These are phyloP conservation scores for Quercus phellos DNA, from an alignment of 331 rosid species.

Conservation along the genomic window DNA sequence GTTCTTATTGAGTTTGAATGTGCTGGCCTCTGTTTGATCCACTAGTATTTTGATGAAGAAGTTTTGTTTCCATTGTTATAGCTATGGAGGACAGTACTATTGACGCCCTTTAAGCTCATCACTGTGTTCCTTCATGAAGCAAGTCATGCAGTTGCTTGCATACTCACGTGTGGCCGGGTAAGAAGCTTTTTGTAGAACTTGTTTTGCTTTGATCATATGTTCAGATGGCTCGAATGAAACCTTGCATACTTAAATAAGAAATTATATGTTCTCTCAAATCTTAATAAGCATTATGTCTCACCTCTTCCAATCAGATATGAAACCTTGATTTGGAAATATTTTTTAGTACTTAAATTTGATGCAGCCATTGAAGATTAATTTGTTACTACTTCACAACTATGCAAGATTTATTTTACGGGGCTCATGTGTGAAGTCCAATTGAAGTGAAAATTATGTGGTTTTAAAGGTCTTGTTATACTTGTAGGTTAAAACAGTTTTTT, in stretches of 20 bases:
- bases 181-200: slow-evolving; percentile 11
- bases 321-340: background rate
- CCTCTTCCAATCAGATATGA: slow-evolving; percentile 2
- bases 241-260: background rate
- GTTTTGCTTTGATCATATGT: slow-evolving; percentile 18
- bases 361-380: too few relatives aligned
- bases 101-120: slow-evolving; percentile 92
- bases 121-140: slow-evolving; percentile 93
- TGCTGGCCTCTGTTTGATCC: slow-evolving; percentile 4
- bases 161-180: slow-evolving; percentile 91
- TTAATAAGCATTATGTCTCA: background rate
- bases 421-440: too few relatives aligned
- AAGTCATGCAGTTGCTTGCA: slow-evolving; percentile 92
- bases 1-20: slow-evolving; percentile 6
- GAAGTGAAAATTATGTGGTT: too few relatives aligned
- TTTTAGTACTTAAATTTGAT: background rate
- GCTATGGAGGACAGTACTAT: slow-evolving; percentile 86
- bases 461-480: too few relatives aligned
- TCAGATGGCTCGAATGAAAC: background rate
- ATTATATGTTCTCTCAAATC: background rate
- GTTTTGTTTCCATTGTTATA: slow-evolving; percentile 37
- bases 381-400: too few relatives aligned
- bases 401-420: too few relatives aligned
- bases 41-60: slow-evolving; percentile 22
- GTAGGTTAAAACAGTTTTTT: too few relatives aligned